Conservation (phyloP, 306 rosid genomes). For the Cajanus cajan region DNA sequence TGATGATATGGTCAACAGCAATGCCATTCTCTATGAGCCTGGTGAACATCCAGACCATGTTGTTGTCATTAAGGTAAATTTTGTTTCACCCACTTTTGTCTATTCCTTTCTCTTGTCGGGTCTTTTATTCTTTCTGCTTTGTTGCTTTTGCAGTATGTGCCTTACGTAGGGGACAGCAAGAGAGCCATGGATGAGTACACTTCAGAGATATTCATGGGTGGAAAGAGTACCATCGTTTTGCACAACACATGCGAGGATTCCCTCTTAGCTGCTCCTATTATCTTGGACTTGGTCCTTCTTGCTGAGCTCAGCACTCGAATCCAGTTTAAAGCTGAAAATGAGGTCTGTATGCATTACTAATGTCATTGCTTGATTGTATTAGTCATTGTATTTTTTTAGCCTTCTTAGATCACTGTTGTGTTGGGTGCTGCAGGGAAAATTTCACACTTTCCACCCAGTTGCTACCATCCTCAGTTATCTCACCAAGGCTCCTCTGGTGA, state of each 20-base stretch:
- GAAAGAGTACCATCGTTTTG: conserved; percentile 83
- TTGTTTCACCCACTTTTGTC: background rate
- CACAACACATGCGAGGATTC: conserved; percentile 99
- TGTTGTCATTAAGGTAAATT: conserved; percentile 85
- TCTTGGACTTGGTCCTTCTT: conserved; percentile 93
- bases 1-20: conserved; percentile 98
- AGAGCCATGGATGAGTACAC: conserved; percentile 99
- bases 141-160: conserved; percentile 67
- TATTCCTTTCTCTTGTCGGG: background rate
- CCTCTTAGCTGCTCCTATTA: conserved; percentile 95
- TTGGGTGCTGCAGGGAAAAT: conserved; percentile 66
- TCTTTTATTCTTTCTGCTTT: conserved; percentile 2
- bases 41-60: conserved; percentile 99
- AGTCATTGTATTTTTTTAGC: background rate
- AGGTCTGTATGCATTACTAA: conserved; percentile 46
- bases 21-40: conserved; percentile 81
- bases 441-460: conserved; percentile 96
- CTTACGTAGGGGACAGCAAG: conserved; percentile 96
- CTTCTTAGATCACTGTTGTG: background rate
- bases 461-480: conserved; percentile 94
- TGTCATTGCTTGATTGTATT: background rate
- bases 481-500: conserved; percentile 95
- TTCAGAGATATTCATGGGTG: conserved; percentile 99
- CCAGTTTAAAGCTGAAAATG: conserved; percentile 82
- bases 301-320: conserved; percentile 98